Base-by-base conservation (phyloP, 2,329 filamentous ascomycete species). In the Botrytis elliptica region DNA sequence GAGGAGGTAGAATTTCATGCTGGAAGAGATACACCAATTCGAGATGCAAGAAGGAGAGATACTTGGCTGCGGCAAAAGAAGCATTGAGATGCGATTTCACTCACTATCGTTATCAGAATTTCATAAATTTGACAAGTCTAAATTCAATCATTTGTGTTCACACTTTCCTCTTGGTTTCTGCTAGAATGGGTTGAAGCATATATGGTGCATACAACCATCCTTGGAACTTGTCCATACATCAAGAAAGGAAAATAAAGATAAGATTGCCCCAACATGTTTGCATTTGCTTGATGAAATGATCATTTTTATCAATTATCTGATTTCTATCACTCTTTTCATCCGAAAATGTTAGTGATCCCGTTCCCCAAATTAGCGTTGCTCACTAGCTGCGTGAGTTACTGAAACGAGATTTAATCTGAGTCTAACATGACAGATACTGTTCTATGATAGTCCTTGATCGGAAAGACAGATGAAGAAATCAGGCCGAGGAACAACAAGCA, bases 11-110 rank as follows among this genome's bases (percentile, higher is more conserved):
- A 65, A 2, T 25, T 64, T n/a, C 22, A 64, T 2, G 9, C 9
- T 18, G 20, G 22, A 18, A 71, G 42, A 12, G 57, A 52, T 52
- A 42, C 40, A 3, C 33, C 69, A 16, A 40, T 71, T 65, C 46
- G 33, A 64, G 42, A 52, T 46, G n/a, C 33, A 40, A 71, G 69
- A n/a, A 64, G 42, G 10, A 71, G 69, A 29, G 69, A 65, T 22
- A 65, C 57, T 29, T 71, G 69, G 69, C 25, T 65, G 25, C 33
- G 59, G 18, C 33, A 33, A 36, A 22, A 18, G 3, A 65, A 29
- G 10, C n/a, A 6, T 52, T 71, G 33, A 65, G n/a, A 44, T 57
- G 8, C 9, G 1, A 22, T 10, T 9, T 10, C 6, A 25, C 16
- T 42, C 36, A 55, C 3, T 40, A 7, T 1, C 16, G 1, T 3